These are phyloP conservation scores for Scheffersomyces coipomensis DNA, from an alignment of 805 yeast species.

Conservation along the genomic window DNA sequence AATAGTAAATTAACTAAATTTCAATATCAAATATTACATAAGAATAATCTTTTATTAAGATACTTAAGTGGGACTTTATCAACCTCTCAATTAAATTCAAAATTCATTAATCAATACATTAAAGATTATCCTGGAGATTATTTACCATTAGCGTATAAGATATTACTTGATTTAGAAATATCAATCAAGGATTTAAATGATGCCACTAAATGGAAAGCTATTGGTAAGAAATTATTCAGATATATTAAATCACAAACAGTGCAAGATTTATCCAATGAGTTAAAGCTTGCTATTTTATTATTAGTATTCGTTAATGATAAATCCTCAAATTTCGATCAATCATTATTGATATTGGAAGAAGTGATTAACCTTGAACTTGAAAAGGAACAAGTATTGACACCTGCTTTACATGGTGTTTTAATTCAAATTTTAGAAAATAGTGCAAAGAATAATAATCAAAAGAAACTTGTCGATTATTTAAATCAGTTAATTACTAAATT, in stretches of 20 bases:
- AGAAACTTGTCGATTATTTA: slow-evolving; percentile 24
- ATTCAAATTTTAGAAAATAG: slow-evolving; percentile 48
- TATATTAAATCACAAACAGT: slow-evolving; percentile 6
- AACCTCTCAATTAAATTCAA: slow-evolving; percentile 8
- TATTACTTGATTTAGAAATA: slow-evolving; percentile 27
- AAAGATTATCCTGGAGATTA: slow-evolving; percentile 29
- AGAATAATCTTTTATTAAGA: slow-evolving; percentile 46
- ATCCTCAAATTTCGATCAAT: slow-evolving; percentile 23
- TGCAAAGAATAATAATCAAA: slow-evolving; percentile 32
- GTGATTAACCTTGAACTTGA: slow-evolving; percentile 8
- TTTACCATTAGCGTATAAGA: slow-evolving; percentile 26
- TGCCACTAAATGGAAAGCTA: slow-evolving; percentile 9
- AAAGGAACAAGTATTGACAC: slow-evolving; percentile 21
- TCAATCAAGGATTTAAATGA: slow-evolving; percentile 22
- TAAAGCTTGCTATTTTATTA: slow-evolving; percentile 26
- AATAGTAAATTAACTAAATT: slow-evolving; percentile 23
- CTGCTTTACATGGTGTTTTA: slow-evolving; percentile 52
- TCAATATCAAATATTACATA: slow-evolving; percentile 39
- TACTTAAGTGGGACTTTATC: slow-evolving; percentile 38
- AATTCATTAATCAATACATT: slow-evolving; percentile 16
- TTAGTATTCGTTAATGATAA: slow-evolving; percentile 23
- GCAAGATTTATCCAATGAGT: slow-evolving; percentile 1
- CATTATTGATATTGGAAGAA: slow-evolving; percentile 35
- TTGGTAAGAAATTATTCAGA: slow-evolving; percentile 21
- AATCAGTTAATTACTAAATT: slow-evolving; percentile 15